Evolutionary conservation across 164 flowering plant genomes (phyloP), one percentile per base, ranked within the genome.

Genomic region (Magnolia kwangsiensis): DNA sequence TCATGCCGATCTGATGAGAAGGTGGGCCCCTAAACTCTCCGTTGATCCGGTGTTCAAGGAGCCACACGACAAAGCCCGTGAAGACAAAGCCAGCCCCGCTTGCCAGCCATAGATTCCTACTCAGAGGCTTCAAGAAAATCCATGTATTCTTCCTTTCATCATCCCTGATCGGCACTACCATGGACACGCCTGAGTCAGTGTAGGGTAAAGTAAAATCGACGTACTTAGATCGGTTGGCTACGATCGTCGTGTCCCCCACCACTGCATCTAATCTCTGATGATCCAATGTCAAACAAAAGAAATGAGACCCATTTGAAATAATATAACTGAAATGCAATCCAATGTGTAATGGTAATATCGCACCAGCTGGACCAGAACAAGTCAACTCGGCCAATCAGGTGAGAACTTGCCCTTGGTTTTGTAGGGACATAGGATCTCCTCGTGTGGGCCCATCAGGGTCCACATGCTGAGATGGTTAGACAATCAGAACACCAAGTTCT

Each of bases 231-330:
- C 86, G 45, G 63, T 82, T 82, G 18, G 77, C 72, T n/a, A 23
- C 31, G 55, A 84, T 84, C 1, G 88, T 82, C 7, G 67, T 51
- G 63, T 85, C 88, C 1, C 86, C 86, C 27, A 82, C 82, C 19
- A 75, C 83, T 13, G 75, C 86, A 76, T 85, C 87, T 21, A 45
- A 81, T 1, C 59, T 80, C 87, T 83, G 80, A 64, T 31, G 13
- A 51, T 11, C 20, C 45, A 37, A 45, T 49, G 8, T 8, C 18
- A 11, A 16, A 55, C 61, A 55, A 9, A 11, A 55, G 18, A 58
- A 51, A 51, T 51, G 3, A 51, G 10, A 8, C 10, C 10, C 14
- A 51, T 14, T 14, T 14, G 14, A 51, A 8, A 51, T 51, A 8
- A 8, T 9, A 51, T 51, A 8, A 8, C 13, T 51, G 14, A 51